Percentiles rank a stretch among this genome's conserved stretches.
These are phyloP conservation scores for Melanopsichium pennsylvanicum DNA, from an alignment of 1,284 basidiomycete genomes.

Conservation along the genomic window DNA sequence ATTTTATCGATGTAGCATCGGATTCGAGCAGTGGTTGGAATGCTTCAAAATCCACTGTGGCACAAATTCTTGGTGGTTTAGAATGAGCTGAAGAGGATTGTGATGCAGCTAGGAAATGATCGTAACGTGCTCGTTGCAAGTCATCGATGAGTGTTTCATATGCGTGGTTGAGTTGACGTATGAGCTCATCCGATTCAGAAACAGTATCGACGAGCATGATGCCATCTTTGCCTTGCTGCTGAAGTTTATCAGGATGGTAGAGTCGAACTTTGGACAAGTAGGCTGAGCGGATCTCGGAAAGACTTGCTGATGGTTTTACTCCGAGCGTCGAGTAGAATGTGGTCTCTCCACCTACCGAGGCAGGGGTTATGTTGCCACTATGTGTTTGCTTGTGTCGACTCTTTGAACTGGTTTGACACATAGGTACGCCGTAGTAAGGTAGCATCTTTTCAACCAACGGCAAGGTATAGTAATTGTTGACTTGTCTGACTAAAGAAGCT, in stretches of 20 bases:
- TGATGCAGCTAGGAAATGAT: slow-evolving; percentile 9
- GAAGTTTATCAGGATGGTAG: slow-evolving; percentile 44
- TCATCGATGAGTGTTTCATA: slow-evolving; percentile 37
- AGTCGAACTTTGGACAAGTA: slow-evolving; percentile 34
- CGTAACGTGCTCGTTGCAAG: slow-evolving; percentile 16
- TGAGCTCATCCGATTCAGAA: slow-evolving; percentile 18
- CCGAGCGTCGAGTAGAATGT: slow-evolving; percentile 22
- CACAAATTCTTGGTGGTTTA: slow-evolving; percentile 19
- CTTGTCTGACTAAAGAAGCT: slow-evolving; percentile 17
- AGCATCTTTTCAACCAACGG: slow-evolving; percentile 31
- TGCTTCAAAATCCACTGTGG: slow-evolving; percentile 29
- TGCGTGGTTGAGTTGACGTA: slow-evolving; percentile 34
- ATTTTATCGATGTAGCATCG: not conserved
- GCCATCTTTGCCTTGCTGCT: slow-evolving; percentile 28
- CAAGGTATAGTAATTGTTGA: slow-evolving; percentile 47
- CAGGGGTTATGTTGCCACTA: not conserved
- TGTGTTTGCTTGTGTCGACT: not conserved
- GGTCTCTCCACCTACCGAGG: not conserved
- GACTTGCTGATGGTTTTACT: slow-evolving; percentile 19
- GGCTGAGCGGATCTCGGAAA: slow-evolving; percentile 31
- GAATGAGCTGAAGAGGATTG: slow-evolving; percentile 3
- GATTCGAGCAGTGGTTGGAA: slow-evolving; percentile 9
- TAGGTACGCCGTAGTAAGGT: slow-evolving; percentile 18
- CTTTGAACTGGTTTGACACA: no score
- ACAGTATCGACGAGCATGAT: slow-evolving; percentile 3